Conservation (phyloP, 495 filamentous ascomycete species). For the Staphylotrichum longicolle region DNA sequence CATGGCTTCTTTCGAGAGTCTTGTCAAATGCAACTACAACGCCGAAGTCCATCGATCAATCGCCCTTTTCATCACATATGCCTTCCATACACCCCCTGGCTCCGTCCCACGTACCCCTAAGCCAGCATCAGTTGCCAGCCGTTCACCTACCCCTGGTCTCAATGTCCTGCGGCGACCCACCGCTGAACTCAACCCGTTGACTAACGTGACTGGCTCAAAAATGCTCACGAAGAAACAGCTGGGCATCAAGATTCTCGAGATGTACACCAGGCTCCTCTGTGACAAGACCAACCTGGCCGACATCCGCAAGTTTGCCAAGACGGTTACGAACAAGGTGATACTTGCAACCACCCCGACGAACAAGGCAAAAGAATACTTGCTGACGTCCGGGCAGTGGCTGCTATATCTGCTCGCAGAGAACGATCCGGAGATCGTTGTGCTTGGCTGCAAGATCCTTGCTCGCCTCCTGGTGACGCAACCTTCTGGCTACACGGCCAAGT, state of each 20-base stretch:
- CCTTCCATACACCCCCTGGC: conserved; percentile 64
- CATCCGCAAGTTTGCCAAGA: conserved; percentile 85
- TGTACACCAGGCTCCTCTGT: conserved; percentile 83
- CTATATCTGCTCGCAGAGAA: conserved; percentile 88
- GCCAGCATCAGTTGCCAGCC: conserved; percentile 37
- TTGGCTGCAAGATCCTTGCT: conserved; percentile 80
- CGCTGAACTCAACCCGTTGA: conserved; percentile 26
- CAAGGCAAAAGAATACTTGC: conserved; percentile 30
- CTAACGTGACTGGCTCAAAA: conserved; percentile 24
- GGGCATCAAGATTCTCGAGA: conserved; percentile 70
- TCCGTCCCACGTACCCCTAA: conserved; percentile 55
- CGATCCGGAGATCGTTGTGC: conserved; percentile 75
- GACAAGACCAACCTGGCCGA: conserved; percentile 62
- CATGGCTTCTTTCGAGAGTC: conserved; percentile 67
- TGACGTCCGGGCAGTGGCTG: conserved; percentile 71
- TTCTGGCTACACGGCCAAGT: conserved; percentile 74
- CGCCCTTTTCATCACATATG: conserved; percentile 89
- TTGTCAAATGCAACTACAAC: conserved; percentile 75
- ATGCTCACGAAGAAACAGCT: conserved; percentile 58
- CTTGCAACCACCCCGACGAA: conserved; percentile 21
- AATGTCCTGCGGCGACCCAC: conserved; percentile 31
- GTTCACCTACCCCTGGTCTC: conserved; percentile 39
- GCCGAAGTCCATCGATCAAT: conserved; percentile 82
- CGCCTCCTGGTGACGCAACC: conserved; percentile 83
- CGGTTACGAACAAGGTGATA: conserved; percentile 91